These are phyloP conservation scores for Termitomyces heimii DNA, from an alignment of 768 basidiomycete species.

Conservation along the genomic window DNA sequence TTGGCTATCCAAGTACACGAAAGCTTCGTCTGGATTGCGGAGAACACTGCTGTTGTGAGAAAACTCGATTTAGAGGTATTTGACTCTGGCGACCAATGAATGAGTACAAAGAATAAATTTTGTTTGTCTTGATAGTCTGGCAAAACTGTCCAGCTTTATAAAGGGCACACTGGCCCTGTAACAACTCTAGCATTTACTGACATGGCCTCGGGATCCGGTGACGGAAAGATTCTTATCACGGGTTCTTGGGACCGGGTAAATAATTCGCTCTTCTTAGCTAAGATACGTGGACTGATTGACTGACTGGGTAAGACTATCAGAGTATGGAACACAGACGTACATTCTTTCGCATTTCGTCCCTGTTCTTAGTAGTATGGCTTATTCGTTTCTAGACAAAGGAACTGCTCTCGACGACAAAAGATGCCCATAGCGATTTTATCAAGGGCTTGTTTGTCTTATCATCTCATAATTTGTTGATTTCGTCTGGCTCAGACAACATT, in stretches of 20 bases:
- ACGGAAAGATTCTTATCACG: slow-evolving; percentile 61
- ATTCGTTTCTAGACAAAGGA: slow-evolving; percentile 50
- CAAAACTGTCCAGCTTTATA: slow-evolving; percentile 67
- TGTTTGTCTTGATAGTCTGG: slow-evolving; percentile 53
- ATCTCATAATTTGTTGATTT: slow-evolving; percentile 60
- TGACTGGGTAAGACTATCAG: slow-evolving; percentile 61
- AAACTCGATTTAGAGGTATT: slow-evolving; percentile 74
- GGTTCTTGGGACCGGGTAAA: slow-evolving; percentile 90
- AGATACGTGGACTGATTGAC: slow-evolving; percentile 3
- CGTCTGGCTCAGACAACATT: slow-evolving; percentile 87
- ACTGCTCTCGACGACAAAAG: slow-evolving; percentile 57
- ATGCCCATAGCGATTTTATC: slow-evolving; percentile 87
- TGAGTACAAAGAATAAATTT: neutral
- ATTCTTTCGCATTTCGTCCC: slow-evolving; percentile 14
- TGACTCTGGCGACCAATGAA: neutral
- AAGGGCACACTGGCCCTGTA: slow-evolving; percentile 86
- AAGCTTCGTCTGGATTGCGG: slow-evolving; percentile 79
- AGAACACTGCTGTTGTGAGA: slow-evolving; percentile 71
- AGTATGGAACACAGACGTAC: slow-evolving; percentile 77
- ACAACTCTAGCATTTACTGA: slow-evolving; percentile 73
- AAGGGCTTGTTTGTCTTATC: slow-evolving; percentile 77
- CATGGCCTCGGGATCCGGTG: slow-evolving; percentile 28
- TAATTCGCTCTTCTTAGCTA: neutral
- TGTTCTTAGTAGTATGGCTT: neutral
- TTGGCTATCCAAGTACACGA: slow-evolving; percentile 62